A percentile compares a stretch with the other conserved stretches of the same genome.
Evolutionary conservation across 106 monocot species (phyloP).

Genomic region (Xerophyta viscosa): DNA sequence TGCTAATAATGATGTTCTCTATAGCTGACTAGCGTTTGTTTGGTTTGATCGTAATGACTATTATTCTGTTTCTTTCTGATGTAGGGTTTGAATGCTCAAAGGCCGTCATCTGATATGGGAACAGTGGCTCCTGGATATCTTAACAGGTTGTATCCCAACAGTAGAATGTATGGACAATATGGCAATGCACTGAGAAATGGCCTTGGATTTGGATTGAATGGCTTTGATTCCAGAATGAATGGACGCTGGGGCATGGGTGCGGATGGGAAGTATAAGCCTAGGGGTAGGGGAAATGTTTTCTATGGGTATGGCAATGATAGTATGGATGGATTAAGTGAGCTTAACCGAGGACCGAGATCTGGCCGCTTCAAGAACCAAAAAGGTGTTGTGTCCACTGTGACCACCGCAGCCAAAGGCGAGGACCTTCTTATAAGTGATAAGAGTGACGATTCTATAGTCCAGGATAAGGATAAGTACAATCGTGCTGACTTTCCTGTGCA

Average conservation of each 20-base stretch:
- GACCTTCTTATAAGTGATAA: conserved; percentile 11
- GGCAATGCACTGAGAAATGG: conserved; percentile 20
- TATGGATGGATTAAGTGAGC: conserved; percentile 48
- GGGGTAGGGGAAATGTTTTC: conserved; percentile 43
- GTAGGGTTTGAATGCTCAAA: conserved; percentile 30
- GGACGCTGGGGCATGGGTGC: conserved; percentile 16
- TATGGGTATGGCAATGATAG: conserved; percentile 50
- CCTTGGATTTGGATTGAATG: conserved; percentile 19
- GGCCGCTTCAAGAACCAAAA: too few species aligned
- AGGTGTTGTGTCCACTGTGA: too few species aligned
- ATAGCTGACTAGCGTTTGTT: background rate
- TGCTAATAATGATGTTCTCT: background rate
- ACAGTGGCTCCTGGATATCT: conserved; percentile 17
- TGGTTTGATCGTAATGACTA: background rate
- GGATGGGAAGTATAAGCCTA: conserved; percentile 41
- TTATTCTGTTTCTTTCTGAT: background rate
- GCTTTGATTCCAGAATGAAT: conserved; percentile 31
- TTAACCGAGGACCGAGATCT: conserved; percentile 71
- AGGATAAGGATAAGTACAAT: conserved; percentile 57
- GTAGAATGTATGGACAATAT: conserved; percentile 37
- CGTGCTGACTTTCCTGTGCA: conserved; percentile 44
- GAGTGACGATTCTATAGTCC: conserved; percentile 29
- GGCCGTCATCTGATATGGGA: conserved; percentile 20
- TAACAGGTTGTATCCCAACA: conserved; percentile 49
- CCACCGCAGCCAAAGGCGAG: conserved; percentile 43